Conservation (phyloP, 768 basidiomycete genomes). For the Kwoniella bestiolae region DNA sequence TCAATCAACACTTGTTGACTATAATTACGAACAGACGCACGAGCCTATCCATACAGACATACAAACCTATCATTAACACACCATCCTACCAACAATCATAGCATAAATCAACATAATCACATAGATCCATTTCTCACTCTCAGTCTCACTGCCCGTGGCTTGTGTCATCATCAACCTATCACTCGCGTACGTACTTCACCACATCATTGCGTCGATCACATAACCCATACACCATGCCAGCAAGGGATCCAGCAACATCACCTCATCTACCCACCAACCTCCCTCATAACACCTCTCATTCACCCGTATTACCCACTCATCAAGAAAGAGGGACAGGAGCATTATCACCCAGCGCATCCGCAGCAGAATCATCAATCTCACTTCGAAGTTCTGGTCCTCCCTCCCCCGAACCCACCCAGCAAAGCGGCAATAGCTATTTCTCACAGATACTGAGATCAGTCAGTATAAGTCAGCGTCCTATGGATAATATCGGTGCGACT, state of each 20-base stretch:
- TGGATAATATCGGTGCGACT: neutral
- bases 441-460: constrained; percentile 18
- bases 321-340: neutral
- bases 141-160: neutral
- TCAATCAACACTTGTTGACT: constrained; percentile 1
- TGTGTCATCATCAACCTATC: no score
- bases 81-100: neutral
- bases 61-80: no score
- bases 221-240: constrained; percentile 39
- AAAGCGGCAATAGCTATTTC: constrained; percentile 21
- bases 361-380: constrained; percentile 33
- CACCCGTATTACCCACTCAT: constrained; percentile 24
- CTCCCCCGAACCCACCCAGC: neutral
- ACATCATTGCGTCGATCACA: neutral
- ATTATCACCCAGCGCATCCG: constrained; percentile 17
- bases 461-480: constrained; percentile 14
- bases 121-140: neutral
- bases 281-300: constrained; percentile 8
- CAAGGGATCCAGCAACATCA: constrained; percentile 49
- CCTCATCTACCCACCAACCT: constrained; percentile 33
- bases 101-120: neutral
- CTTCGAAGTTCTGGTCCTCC: constrained; percentile 9
- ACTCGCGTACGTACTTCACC: neutral
- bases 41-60: neutral
- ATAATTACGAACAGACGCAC: constrained; percentile 10